Base-by-base conservation (phyloP, 2,329 filamentous ascomycete genomes). In the Aspergillus sp. region DNA sequence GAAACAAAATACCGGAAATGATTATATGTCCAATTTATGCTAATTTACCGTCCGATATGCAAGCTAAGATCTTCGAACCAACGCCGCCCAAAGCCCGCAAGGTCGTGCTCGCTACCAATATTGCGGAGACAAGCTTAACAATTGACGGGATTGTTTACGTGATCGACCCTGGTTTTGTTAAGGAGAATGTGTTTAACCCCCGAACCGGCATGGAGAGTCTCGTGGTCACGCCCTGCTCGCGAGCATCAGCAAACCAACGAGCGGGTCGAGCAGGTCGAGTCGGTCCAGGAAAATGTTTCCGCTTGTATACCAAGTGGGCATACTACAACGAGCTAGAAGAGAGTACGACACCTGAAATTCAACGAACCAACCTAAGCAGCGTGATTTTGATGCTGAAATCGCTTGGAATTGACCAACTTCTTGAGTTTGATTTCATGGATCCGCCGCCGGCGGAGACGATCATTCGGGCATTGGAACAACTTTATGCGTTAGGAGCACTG, bases 61-160 rank as follows among this genome's bases (percentile, higher is more conserved):
- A 99, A 71, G 86, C 89, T 48, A 93, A 93, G 71, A 96, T 98
- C 64, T 99, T 99, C 68, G 91, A 96, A 67, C 92, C 93, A 0
- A 96, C 93, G 0, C 93, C 95, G 0, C 85, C 89, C 0, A 88
- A 88, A 17, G 88, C 90, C 0, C 85, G 95, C 27, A 99, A 98
- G 71, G 91, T 98, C 0, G 91, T 99, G 0, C 78, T 98, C 39
- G 92, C 93, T 0, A 98, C 95, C 2, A 99, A 99, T 70, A 98
- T 99, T 73, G 95, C 95, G 2, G 95, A 99, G 74, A 99, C 95
- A 0, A 92, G 87, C 79, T 78, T 99, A 69, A 99, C 95, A 0
- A 96, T 99, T 57, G 93, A 98, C 71, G 93, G 93, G 15, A 96
- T 98, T 59, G 89, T 93, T 8, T 97, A 96, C 71, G 95, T 98